Evolutionary conservation across 352 stramenopile genomes (phyloP).

Genomic region (Phytophthora foliorum): DNA sequence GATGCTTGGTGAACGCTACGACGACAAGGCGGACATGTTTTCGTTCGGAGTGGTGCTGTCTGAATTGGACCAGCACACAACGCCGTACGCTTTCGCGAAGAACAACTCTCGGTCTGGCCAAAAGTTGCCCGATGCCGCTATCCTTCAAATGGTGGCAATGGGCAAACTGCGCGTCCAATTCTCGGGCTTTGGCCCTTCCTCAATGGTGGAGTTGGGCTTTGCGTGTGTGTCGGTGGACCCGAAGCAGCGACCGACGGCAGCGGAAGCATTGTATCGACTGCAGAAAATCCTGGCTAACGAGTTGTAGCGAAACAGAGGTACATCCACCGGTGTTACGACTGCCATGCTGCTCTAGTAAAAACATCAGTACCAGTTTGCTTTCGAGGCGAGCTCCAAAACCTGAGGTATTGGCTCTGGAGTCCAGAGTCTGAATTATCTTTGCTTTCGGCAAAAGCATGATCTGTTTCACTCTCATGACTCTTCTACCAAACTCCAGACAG

Average conservation of each 20-base stretch:
- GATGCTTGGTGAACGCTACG: constrained; percentile 41
- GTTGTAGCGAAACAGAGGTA: constrained; percentile 1
- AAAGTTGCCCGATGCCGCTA: constrained; percentile 31
- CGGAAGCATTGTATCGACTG: constrained; percentile 42
- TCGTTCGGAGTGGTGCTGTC: constrained; percentile 53
- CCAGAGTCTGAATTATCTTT: too few species aligned
- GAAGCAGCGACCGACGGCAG: constrained; percentile 34
- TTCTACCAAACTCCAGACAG: constrained; percentile 20
- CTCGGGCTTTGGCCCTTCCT: constrained; percentile 15
- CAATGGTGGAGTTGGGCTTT: constrained; percentile 34
- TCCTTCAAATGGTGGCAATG: constrained; percentile 52
- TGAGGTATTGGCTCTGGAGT: too few species aligned
- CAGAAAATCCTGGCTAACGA: constrained; percentile 31
- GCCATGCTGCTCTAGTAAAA: background rate
- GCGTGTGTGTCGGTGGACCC: constrained; percentile 46
- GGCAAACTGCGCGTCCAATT: constrained; percentile 46
- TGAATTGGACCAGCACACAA: constrained; percentile 35
- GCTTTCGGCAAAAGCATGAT: too few species aligned
- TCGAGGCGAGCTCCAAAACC: background rate
- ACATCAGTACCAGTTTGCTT: background rate
- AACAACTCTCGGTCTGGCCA: constrained; percentile 3
- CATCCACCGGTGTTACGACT: background rate
- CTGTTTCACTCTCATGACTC: background rate
- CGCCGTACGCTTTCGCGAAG: constrained; percentile 29
- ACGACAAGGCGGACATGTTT: constrained; percentile 51